phyloP scores from a whole-genome alignment of 2,329 filamentous ascomycete genomes.

The Colletotrichum shisoi region DNA sequence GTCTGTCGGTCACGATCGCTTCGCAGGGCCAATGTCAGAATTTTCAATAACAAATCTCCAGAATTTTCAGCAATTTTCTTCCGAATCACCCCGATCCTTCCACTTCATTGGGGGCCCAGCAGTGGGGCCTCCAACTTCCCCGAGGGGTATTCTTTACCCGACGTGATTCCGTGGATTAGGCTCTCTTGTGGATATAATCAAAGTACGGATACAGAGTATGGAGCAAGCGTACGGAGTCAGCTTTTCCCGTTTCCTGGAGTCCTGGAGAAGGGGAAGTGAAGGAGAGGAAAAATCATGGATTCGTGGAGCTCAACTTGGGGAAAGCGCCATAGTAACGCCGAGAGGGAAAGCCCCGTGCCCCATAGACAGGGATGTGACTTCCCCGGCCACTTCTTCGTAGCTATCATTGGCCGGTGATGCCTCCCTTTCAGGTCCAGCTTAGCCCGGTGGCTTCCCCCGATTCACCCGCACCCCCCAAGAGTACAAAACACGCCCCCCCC shows the following conservation, averaged over 20 bases:
- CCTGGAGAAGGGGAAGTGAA: conserved; percentile 1
- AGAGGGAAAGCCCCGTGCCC: conserved; percentile 11
- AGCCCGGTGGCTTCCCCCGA: conserved; percentile 2
- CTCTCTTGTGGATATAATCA: conserved; percentile 4
- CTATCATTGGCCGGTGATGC: conserved; percentile 24
- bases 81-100: conserved; percentile 16
- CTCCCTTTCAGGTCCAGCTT: conserved; percentile 12
- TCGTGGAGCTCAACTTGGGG: conserved; percentile 32
- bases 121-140: conserved; percentile 24
- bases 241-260: background rate
- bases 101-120: conserved; percentile 4
- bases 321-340: conserved; percentile 39
- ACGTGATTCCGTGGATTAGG: conserved; percentile 16
- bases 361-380: background rate
- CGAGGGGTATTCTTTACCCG: conserved; percentile 20
- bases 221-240: background rate
- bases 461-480: background rate
- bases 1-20: conserved; percentile 6
- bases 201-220: no score
- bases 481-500: background rate
- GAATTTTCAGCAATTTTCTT: background rate
- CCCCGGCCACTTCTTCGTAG: conserved; percentile 10
- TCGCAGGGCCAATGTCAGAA: conserved; percentile 9
- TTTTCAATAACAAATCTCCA: conserved; percentile 1
- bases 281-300: background rate